Conservation (phyloP, 768 basidiomycete genomes). For the Mycena epipterygia region DNA sequence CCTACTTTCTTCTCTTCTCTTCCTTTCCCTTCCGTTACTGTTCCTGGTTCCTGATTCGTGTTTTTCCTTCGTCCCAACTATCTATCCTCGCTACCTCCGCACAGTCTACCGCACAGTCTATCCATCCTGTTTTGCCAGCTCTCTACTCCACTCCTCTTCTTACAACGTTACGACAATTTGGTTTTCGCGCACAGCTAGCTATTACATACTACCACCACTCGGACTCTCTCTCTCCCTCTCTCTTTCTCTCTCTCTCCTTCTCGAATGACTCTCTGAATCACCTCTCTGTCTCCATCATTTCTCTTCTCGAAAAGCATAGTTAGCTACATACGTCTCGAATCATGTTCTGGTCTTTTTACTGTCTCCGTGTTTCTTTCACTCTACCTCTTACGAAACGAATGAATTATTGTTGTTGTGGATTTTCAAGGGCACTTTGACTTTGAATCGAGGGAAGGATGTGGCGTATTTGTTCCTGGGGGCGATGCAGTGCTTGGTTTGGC, state of each 20-base stretch:
- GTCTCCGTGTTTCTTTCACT: not conserved
- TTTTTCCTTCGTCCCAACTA: constrained; percentile 24
- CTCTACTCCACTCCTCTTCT: constrained; percentile 15
- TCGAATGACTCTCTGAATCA: constrained; percentile 2
- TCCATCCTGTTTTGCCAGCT: constrained; percentile 36
- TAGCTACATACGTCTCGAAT: constrained; percentile 18
- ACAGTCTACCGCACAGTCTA: constrained; percentile 23
- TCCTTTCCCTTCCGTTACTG: not conserved
- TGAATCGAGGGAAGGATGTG: no score
- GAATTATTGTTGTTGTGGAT: constrained; percentile 17
- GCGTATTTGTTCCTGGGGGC: no score
- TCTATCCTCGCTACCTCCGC: constrained; percentile 34
- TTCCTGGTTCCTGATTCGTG: not conserved
- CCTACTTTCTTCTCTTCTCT: not conserved
- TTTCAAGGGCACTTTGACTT: no score
- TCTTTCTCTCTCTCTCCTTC: not conserved
- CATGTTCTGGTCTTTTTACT: constrained; percentile 32
- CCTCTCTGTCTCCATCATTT: constrained; percentile 3
- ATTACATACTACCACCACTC: constrained; percentile 21
- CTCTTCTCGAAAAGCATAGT: constrained; percentile 13
- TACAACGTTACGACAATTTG: constrained; percentile 18
- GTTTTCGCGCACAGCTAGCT: constrained; percentile 35
- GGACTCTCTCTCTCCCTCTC: constrained; percentile 12
- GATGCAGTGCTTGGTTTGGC: no score
- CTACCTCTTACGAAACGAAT: not conserved